phyloP scores from a whole-genome alignment of 352 stramenopile genomes.

The Phytophthora citrophthora region DNA sequence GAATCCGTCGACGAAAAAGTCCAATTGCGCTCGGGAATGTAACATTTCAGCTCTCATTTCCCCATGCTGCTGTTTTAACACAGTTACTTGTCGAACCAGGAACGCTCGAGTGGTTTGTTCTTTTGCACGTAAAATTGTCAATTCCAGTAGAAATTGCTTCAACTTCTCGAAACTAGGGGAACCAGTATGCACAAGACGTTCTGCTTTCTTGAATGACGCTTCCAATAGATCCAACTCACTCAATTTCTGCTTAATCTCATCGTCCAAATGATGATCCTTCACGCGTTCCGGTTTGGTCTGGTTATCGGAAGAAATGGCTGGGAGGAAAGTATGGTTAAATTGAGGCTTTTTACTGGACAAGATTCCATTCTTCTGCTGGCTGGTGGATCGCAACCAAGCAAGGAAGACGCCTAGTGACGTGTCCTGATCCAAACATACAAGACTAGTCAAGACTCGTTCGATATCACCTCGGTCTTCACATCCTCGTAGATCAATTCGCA shows the following conservation, averaged over 20 bases:
- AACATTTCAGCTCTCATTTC: conserved; percentile 69
- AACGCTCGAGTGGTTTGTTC: conserved; percentile 64
- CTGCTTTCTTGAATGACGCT: conserved; percentile 62
- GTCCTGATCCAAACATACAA: conserved; percentile 79
- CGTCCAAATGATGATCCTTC: conserved; percentile 63
- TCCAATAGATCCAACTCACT: conserved; percentile 57
- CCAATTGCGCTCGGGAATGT: conserved; percentile 69
- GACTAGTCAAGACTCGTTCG: conserved; percentile 60
- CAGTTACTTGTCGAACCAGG: conserved; percentile 55
- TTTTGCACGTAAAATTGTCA: conserved; percentile 63
- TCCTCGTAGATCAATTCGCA: conserved; percentile 65
- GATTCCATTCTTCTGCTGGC: conserved; percentile 24
- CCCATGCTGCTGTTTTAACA: conserved; percentile 55
- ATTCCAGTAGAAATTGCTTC: conserved; percentile 69
- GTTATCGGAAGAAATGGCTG: conserved; percentile 38
- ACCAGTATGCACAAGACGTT: conserved; percentile 62
- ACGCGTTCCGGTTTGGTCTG: conserved; percentile 27
- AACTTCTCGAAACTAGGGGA: conserved; percentile 78
- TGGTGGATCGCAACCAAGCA: conserved; percentile 54
- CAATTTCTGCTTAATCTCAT: conserved; percentile 54
- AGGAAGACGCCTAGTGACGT: conserved; percentile 77
- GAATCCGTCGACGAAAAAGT: conserved; percentile 83
- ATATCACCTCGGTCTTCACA: conserved; percentile 68
- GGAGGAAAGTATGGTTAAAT: conserved; percentile 76
- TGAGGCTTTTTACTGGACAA: conserved; percentile 38